Evolutionary conservation across 1,139 yeast genomes (phyloP), one percentile per base, ranked within the genome.

Genomic region (Arxiozyma bovina): DNA sequence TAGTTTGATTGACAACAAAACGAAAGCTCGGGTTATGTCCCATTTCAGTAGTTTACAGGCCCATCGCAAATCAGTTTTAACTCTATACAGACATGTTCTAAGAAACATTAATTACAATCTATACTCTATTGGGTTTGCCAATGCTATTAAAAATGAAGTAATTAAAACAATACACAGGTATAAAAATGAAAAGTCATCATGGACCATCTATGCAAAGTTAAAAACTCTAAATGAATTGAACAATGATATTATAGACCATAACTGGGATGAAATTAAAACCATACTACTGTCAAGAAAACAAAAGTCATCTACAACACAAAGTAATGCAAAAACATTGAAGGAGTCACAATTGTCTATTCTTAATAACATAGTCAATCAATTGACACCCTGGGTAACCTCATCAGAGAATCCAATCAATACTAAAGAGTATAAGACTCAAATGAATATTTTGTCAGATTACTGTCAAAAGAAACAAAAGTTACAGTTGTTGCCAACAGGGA

Each of bases 11-110:
- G 48, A 45, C 47, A 27, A 15, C 17, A 34, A 34, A 34, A 2
- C n/a, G 6, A 34, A 15, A 34, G 8, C n/a, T 73, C 34, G 75
- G 73, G 58, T 63, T 64, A 49, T 48, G 30, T 38, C 43, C 72
- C 77, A 49, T 65, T 72, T 52, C 60, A 70, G 45, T 64, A 65
- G 53, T 63, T 68, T 63, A 40, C 60, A 53, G 27, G 59, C 53
- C 11, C 70, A 66, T 47, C 58, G 58, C 41, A 42, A 40, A 11
- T 61, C 65, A 55, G 68, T 66, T 17, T 50, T 64, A 21, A 52
- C 52, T 5, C 54, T 66, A 53, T 67, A 63, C 52, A 59, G 69
- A 12, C 57, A 60, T 45, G 59, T 63, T n/a, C 48, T 65, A 40
- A 52, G 69, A 42, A 60, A 58, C 45, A 50, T 60, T 4, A 45